These are phyloP conservation scores for Rutstroemia sydowiana DNA, from an alignment of 2,329 filamentous ascomycete genomes.

Conservation along the genomic window DNA sequence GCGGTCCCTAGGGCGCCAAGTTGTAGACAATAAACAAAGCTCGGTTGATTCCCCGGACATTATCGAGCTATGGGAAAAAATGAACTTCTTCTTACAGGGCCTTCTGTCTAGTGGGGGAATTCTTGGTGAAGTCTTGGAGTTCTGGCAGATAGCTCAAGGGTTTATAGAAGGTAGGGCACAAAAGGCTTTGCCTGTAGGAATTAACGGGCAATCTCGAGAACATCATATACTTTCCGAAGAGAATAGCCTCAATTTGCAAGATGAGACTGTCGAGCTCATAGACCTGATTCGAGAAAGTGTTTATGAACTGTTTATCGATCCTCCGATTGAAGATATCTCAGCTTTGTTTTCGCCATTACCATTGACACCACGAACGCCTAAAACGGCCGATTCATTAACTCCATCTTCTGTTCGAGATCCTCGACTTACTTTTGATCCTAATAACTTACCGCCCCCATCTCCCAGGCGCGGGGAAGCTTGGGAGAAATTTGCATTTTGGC, in stretches of 20 bases:
- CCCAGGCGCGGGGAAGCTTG: conserved; percentile 76
- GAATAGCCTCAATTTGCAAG: conserved; percentile 64
- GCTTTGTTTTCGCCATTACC: conserved; percentile 76
- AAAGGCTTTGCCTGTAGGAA: conserved; percentile 67
- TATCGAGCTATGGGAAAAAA: conserved; percentile 88
- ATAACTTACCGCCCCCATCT: conserved; percentile 67
- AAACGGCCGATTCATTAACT: conserved; percentile 40
- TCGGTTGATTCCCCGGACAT: conserved; percentile 74
- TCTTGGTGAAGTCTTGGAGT: conserved; percentile 82
- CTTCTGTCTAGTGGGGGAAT: conserved; percentile 75
- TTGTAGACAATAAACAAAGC: conserved; percentile 50
- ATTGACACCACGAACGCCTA: conserved; percentile 60
- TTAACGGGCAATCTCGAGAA: conserved; percentile 70
- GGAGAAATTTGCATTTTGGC: conserved; percentile 96
- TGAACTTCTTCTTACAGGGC: conserved; percentile 63
- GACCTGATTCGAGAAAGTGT: conserved; percentile 74
- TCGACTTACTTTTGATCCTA: conserved; percentile 72
- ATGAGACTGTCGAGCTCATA: conserved; percentile 75
- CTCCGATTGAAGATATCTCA: conserved; percentile 86
- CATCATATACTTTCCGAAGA: conserved; percentile 75
- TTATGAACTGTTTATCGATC: conserved; percentile 74
- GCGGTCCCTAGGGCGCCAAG: conserved; percentile 62
- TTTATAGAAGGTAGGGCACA: conserved; percentile 87
- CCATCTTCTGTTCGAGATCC: conserved; percentile 58
- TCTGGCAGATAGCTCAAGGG: conserved; percentile 85